Evolutionary conservation across 208 protist species (phyloP).

Genomic region (Leishmania martiniquensis): DNA sequence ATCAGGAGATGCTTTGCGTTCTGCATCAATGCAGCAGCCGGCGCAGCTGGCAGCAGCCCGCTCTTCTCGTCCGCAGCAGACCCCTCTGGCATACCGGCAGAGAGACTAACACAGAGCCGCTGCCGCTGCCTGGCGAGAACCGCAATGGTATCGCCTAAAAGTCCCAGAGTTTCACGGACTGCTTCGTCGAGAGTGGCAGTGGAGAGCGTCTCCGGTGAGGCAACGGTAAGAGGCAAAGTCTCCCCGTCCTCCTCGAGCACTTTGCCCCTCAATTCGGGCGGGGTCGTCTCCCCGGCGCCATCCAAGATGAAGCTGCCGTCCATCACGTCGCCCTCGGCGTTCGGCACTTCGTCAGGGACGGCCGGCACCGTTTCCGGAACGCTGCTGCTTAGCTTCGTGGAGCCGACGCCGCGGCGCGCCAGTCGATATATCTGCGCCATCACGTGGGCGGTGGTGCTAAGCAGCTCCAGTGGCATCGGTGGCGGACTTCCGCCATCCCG

Average conservation of each 20-base stretch:
- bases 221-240: neutral
- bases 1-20: conserved; percentile 74
- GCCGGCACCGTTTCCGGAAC: neutral
- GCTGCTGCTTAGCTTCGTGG: neutral
- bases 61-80: neutral
- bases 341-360: conserved; percentile 2
- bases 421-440: conserved; percentile 34
- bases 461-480: conserved; percentile 20
- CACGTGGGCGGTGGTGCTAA: conserved; percentile 28
- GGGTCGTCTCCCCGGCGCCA: neutral
- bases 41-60: neutral
- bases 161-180: conserved; percentile 14
- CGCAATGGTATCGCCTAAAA: conserved; percentile 30
- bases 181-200: conserved; percentile 6
- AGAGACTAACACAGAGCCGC: neutral
- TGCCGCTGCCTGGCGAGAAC: conserved; percentile 17
- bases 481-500: neutral
- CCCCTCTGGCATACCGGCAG: neutral
- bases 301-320: neutral
- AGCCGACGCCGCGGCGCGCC: neutral
- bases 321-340: neutral
- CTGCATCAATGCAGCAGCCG: conserved; percentile 11
- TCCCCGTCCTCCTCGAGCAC: neutral
- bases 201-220: neutral
- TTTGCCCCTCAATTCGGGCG: neutral